These are phyloP conservation scores for Candida pseudofarinosa DNA, from an alignment of 805 yeast genomes.

Conservation along the genomic window DNA sequence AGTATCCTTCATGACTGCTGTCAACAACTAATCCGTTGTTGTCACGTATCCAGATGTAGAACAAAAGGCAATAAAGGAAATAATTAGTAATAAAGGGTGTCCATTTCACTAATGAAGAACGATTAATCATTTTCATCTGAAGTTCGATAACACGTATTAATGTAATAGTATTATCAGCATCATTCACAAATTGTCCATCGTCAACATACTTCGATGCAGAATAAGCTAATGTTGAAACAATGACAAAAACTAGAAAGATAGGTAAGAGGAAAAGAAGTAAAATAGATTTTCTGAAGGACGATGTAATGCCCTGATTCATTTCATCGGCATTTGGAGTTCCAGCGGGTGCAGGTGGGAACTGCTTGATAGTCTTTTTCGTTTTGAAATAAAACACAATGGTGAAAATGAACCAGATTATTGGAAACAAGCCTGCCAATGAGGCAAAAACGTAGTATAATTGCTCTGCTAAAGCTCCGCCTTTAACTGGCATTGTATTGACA, in stretches of 20 bases:
- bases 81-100: conserved; percentile 8
- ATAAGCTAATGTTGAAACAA: conserved; percentile 1
- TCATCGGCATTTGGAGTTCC: conserved; percentile 9
- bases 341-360: conserved; percentile 24
- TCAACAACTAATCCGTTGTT: conserved; percentile 27
- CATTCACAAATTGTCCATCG: neutral
- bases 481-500: neutral
- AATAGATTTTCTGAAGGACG: conserved; percentile 24
- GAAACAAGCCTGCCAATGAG: conserved; percentile 2
- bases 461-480: neutral
- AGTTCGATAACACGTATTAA: neutral
- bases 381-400: conserved; percentile 18
- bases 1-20: conserved; percentile 10
- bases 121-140: neutral
- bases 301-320: conserved; percentile 9
- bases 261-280: conserved; percentile 25
- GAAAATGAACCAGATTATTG: conserved; percentile 11
- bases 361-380: conserved; percentile 22
- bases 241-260: conserved; percentile 5
- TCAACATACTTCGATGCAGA: neutral
- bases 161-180: neutral
- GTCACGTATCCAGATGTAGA: conserved; percentile 27
- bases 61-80: conserved; percentile 13
- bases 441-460: neutral
- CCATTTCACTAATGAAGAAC: conserved; percentile 7